phyloP scores from a whole-genome alignment of 805 yeast genomes.

The Suhomyces tanzawaensis region DNA sequence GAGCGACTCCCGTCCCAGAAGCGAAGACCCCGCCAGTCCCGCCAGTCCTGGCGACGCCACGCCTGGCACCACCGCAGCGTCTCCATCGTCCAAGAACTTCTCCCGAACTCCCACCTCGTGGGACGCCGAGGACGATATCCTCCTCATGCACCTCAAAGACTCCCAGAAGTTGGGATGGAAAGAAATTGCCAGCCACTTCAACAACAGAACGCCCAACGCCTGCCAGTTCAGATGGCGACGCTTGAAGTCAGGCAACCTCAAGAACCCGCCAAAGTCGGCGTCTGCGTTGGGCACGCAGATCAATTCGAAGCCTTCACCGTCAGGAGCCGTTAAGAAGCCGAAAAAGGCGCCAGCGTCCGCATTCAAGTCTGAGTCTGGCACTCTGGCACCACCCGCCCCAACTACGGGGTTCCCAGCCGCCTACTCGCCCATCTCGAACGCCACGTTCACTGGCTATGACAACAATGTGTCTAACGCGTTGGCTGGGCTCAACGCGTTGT shows the following conservation, averaged over 20 bases:
- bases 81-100: conserved; percentile 18
- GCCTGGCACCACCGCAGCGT: not conserved
- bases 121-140: conserved; percentile 47
- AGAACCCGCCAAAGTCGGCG: conserved; percentile 43
- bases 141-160: conserved; percentile 46
- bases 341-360: conserved; percentile 7
- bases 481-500: conserved; percentile 44
- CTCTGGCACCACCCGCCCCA: conserved; percentile 8
- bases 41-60: conserved; percentile 3
- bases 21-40: conserved; percentile 1
- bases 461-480: conserved; percentile 40
- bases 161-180: conserved; percentile 48
- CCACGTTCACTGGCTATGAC: conserved; percentile 42
- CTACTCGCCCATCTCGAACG: conserved; percentile 33
- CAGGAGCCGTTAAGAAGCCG: conserved; percentile 8
- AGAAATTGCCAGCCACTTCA: conserved; percentile 44
- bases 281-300: conserved; percentile 17
- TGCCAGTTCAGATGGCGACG: conserved; percentile 40
- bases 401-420: conserved; percentile 25
- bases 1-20: not conserved
- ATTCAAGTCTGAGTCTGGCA: conserved; percentile 5
- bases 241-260: conserved; percentile 42
- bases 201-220: conserved; percentile 42
- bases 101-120: conserved; percentile 46
- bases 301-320: conserved; percentile 5